phyloP scores from a whole-genome alignment of 1,139 yeast species.

The Ogataea hybrid region DNA sequence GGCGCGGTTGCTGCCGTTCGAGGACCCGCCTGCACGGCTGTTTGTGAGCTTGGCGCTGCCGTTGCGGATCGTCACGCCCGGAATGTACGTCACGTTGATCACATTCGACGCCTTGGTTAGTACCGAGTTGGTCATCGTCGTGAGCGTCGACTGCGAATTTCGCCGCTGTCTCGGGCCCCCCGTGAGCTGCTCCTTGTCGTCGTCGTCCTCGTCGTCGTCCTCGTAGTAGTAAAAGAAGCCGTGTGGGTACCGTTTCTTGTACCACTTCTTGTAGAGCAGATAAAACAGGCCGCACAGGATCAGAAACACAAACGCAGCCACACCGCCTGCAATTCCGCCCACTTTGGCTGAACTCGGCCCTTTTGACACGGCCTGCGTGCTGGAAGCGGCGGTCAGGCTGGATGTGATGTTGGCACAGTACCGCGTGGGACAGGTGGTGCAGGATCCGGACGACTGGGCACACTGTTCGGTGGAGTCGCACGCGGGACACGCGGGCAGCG shows the following conservation, averaged over 20 bases:
- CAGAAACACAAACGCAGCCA: constrained; percentile 50
- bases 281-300: constrained; percentile 38
- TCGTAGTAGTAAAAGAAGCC: constrained; percentile 29
- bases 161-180: constrained; percentile 33
- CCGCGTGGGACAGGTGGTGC: constrained; percentile 54
- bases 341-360: constrained; percentile 28
- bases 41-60: constrained; percentile 20
- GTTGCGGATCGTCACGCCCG: constrained; percentile 81
- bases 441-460: constrained; percentile 50
- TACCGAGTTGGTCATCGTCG: constrained; percentile 55
- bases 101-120: constrained; percentile 82
- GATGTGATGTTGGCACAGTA: constrained; percentile 42
- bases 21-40: constrained; percentile 13
- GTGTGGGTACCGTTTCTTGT: constrained; percentile 31
- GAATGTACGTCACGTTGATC: constrained; percentile 91
- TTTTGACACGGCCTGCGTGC: constrained; percentile 11
- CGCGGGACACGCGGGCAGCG: constrained; percentile 45
- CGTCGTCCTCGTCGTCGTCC: constrained; percentile 32
- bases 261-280: constrained; percentile 38
- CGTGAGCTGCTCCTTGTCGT: constrained; percentile 24
- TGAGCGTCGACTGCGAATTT: constrained; percentile 38
- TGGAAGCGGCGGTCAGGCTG: constrained; percentile 3
- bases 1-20: constrained; percentile 35
- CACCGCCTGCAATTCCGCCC: constrained; percentile 71
- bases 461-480: constrained; percentile 57